Evolutionary conservation across 768 basidiomycete species (phyloP).

Genomic region (Leccinum sublutescens): DNA sequence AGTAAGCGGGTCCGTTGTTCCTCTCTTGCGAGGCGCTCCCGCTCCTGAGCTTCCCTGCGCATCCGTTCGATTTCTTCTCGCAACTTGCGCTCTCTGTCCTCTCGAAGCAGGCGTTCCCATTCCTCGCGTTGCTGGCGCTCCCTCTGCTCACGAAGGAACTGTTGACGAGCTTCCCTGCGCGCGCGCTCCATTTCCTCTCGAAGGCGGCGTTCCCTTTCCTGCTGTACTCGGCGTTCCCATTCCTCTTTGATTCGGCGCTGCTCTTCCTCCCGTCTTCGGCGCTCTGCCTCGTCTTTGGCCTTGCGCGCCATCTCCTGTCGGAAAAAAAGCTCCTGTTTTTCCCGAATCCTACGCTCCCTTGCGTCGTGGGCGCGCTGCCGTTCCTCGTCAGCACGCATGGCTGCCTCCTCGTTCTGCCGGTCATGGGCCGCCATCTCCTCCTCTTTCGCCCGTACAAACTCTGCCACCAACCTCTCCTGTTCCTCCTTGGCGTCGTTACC

Average conservation of each 20-base stretch:
- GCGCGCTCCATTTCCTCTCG: slow-evolving; percentile 9
- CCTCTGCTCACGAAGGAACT: neutral
- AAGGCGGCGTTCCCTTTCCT: neutral
- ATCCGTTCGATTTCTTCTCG: slow-evolving; percentile 19
- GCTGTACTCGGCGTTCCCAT: slow-evolving; percentile 11
- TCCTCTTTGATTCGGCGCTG: slow-evolving; percentile 4
- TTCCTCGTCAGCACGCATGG: slow-evolving; percentile 12
- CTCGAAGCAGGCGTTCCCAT: slow-evolving; percentile 11
- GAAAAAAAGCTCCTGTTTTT: slow-evolving; percentile 20
- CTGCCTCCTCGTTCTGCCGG: slow-evolving; percentile 15
- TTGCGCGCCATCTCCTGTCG: slow-evolving; percentile 7
- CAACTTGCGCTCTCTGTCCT: slow-evolving; percentile 3
- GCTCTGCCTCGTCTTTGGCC: slow-evolving; percentile 16
- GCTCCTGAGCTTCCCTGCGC: slow-evolving; percentile 7
- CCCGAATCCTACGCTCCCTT: slow-evolving; percentile 21
- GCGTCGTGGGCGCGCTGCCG: slow-evolving; percentile 21
- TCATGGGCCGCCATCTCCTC: slow-evolving; percentile 3
- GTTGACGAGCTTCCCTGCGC: neutral
- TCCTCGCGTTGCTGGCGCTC: slow-evolving; percentile 6
- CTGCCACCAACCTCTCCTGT: slow-evolving; percentile 20
- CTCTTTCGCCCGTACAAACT: slow-evolving; percentile 14
- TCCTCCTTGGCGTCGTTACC: slow-evolving; percentile 16
- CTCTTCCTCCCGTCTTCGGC: neutral
- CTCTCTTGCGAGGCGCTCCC: slow-evolving; percentile 18
- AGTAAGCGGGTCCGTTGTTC: slow-evolving; percentile 17